These are phyloP conservation scores for Yamadazyma sp. DNA, from an alignment of 1,139 yeast genomes.

Conservation along the genomic window DNA sequence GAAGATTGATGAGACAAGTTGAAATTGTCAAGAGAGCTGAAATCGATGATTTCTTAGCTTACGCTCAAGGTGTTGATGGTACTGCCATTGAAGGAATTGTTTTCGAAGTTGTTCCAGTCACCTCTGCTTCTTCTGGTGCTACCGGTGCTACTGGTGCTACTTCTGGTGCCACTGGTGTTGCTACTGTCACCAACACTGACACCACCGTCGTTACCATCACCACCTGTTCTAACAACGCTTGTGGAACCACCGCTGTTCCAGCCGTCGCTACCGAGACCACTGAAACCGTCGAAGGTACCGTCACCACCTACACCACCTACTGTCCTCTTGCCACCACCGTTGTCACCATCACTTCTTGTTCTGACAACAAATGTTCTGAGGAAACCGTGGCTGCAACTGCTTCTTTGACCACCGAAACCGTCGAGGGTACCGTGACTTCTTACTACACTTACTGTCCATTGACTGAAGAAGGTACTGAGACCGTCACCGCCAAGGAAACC, in stretches of 20 bases:
- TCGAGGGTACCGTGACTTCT: constrained; percentile 25
- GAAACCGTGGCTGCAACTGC: constrained; percentile 39
- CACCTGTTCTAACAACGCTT: constrained; percentile 39
- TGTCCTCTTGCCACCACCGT: constrained; percentile 28
- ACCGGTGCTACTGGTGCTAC: constrained; percentile 14
- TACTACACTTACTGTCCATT: constrained; percentile 38
- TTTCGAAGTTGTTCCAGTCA: constrained; percentile 26
- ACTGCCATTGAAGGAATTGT: constrained; percentile 17
- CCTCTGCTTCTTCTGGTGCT: constrained; percentile 16
- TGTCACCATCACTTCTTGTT: constrained; percentile 52
- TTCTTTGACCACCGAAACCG: constrained; percentile 23
- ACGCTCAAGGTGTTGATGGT: constrained; percentile 31
- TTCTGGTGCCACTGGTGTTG: constrained; percentile 14
- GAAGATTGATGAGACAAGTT: constrained; percentile 29
- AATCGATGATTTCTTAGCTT: constrained; percentile 31
- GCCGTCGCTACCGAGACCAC: constrained; percentile 22
- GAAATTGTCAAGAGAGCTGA: constrained; percentile 17
- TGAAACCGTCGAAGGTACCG: constrained; percentile 25
- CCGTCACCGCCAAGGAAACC: constrained; percentile 24
- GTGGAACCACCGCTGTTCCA: constrained; percentile 27
- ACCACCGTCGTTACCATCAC: constrained; percentile 39
- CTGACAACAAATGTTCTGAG: constrained; percentile 21
- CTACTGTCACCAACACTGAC: constrained; percentile 22
- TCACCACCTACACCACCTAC: constrained; percentile 34
- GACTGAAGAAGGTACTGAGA: constrained; percentile 27